Evolutionary conservation across 2,329 filamentous ascomycete genomes (phyloP).

Genomic region (Phyllosticta ampelicida): DNA sequence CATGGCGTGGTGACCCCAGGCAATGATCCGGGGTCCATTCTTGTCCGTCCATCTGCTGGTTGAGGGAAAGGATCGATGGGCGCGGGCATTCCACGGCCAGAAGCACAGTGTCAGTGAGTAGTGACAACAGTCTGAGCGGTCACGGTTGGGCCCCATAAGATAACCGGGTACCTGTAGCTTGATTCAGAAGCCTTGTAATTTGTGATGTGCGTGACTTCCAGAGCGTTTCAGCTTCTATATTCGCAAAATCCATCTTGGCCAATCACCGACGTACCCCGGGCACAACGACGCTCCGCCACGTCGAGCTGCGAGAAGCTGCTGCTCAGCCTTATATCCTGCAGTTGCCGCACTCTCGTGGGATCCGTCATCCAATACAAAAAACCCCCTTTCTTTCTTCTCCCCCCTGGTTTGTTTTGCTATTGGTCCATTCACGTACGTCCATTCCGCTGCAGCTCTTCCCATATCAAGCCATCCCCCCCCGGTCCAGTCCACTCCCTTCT

Average conservation of each 20-base stretch:
- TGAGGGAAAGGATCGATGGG: constrained; percentile 8
- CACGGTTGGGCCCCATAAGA: constrained; percentile 12
- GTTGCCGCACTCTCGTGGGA: constrained; percentile 3
- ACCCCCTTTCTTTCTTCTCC: not conserved
- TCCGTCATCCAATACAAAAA: constrained; percentile 1
- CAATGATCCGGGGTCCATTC: constrained; percentile 2
- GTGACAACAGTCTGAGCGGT: no score
- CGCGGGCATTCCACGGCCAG: constrained; percentile 8
- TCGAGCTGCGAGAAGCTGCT: constrained; percentile 8
- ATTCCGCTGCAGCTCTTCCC: not conserved
- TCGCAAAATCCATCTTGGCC: constrained; percentile 6
- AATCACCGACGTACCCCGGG: constrained; percentile 5
- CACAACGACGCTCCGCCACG: constrained; percentile 12
- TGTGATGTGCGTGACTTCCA: constrained; percentile 12
- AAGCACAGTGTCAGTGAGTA: no score
- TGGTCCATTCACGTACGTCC: no score
- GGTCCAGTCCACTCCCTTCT: not conserved
- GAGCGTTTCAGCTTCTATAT: constrained; percentile 12
- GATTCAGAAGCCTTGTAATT: constrained; percentile 12
- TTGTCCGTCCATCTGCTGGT: constrained; percentile 1
- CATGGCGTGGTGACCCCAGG: constrained; percentile 8
- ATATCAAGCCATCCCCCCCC: not conserved
- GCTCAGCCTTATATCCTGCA: constrained; percentile 11
- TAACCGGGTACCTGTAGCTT: constrained; percentile 8
- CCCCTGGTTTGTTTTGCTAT: no score